Evolutionary conservation across 257 asterid species (phyloP).

Genomic region (Solanum paucissectum): DNA sequence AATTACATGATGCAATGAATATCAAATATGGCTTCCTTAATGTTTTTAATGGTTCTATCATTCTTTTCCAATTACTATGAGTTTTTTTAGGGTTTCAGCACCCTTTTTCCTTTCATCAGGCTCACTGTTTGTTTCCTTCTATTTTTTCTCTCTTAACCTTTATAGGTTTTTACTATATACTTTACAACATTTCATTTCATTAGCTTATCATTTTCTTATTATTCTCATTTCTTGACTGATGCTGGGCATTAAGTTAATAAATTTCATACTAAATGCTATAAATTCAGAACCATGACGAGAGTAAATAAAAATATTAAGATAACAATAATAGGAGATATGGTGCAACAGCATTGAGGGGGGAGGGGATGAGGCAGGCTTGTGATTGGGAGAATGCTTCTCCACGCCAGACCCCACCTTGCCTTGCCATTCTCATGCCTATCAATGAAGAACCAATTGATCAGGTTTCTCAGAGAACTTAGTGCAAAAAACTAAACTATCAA

Average conservation of each 20-base stretch:
- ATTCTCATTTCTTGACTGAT: not conserved
- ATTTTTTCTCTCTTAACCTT: not conserved
- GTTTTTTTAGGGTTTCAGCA: not conserved
- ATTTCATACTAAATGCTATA: not conserved
- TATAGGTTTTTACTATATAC: not conserved
- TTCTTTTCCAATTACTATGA: not conserved
- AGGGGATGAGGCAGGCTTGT: not conserved
- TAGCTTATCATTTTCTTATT: not conserved
- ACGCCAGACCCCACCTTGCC: not conserved
- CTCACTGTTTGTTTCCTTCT: not conserved
- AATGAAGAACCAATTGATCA: not conserved
- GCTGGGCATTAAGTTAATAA: not conserved
- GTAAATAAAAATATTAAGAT: not conserved
- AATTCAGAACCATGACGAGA: not conserved
- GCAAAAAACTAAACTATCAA: too few relatives aligned
- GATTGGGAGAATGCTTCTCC: not conserved
- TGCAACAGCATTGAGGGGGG: not conserved
- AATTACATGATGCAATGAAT: not conserved
- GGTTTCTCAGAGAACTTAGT: too few relatives aligned
- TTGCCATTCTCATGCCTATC: not conserved
- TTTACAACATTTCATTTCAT: not conserved
- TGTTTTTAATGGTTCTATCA: not conserved
- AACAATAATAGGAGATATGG: not conserved
- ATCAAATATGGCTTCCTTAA: not conserved
- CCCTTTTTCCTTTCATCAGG: not conserved